Percentiles rank a stretch among this genome's conserved stretches.
These are phyloP conservation scores for Brassica juncea DNA, from an alignment of 345 rosid species.

Conservation along the genomic window DNA sequence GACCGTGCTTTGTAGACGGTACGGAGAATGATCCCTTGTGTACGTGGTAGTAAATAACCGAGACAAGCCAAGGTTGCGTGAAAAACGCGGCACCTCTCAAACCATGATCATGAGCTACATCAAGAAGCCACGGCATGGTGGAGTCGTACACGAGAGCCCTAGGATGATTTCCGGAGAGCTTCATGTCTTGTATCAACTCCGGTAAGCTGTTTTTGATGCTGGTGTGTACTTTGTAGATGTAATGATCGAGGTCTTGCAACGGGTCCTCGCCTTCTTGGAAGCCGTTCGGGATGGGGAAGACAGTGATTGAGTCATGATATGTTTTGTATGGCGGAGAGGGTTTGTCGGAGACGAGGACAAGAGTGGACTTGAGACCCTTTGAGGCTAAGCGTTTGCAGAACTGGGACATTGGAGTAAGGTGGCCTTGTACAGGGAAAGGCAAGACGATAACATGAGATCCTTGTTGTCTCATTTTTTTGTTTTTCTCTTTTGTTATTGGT, in stretches of 20 bases:
- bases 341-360: conserved; percentile 39
- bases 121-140: conserved; percentile 51
- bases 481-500: background rate
- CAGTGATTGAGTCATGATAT: conserved; percentile 29
- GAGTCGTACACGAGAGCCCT: conserved; percentile 51
- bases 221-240: conserved; percentile 22
- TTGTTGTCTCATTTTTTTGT: conserved; percentile 20
- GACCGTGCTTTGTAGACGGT: conserved; percentile 33
- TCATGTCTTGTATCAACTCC: conserved; percentile 37
- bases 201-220: conserved; percentile 35
- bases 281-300: conserved; percentile 41
- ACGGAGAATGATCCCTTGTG: conserved; percentile 28
- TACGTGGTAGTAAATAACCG: conserved; percentile 43
- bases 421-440: conserved; percentile 56
- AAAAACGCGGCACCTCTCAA: conserved; percentile 43
- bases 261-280: conserved; percentile 32
- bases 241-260: conserved; percentile 21
- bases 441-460: conserved; percentile 41
- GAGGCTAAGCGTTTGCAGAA: conserved; percentile 57
- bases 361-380: conserved; percentile 50
- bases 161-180: conserved; percentile 9
- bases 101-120: conserved; percentile 46
- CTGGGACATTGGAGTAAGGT: conserved; percentile 59
- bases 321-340: conserved; percentile 36
- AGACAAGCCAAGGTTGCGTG: conserved; percentile 55